Evolutionary conservation across 2,329 filamentous ascomycete genomes (phyloP).

Genomic region (Monosporascus sp.): DNA sequence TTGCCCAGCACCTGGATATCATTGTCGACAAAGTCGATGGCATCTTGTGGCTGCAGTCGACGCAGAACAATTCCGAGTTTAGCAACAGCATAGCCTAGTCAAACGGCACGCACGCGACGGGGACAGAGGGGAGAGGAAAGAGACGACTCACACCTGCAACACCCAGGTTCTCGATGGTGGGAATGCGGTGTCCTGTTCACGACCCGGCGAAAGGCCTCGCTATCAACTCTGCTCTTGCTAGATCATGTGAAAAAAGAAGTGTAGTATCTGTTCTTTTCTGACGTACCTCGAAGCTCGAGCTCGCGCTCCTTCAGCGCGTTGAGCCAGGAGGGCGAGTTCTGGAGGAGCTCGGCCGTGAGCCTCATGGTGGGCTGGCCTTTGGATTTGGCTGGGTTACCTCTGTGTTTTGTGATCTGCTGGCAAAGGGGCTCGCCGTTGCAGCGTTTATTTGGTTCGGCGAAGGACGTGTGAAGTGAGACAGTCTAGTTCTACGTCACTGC

Average conservation of each 20-base stretch:
- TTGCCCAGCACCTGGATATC: slow-evolving; percentile 86
- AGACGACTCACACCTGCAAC: slow-evolving; percentile 71
- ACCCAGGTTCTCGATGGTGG: slow-evolving; percentile 94
- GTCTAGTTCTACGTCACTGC: not conserved
- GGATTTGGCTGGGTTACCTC: not conserved
- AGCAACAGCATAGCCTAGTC: not conserved
- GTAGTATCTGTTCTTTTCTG: slow-evolving; percentile 97
- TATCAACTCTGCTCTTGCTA: slow-evolving; percentile 76
- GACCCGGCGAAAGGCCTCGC: slow-evolving; percentile 46
- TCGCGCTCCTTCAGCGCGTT: slow-evolving; percentile 98
- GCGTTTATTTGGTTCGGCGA: too few relatives aligned
- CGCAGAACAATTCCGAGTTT: not conserved
- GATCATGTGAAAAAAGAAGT: slow-evolving; percentile 48
- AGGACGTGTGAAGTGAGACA: too few relatives aligned
- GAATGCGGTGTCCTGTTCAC: slow-evolving; percentile 91
- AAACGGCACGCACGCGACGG: not conserved
- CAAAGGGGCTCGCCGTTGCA: too few relatives aligned
- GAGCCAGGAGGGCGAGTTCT: slow-evolving; percentile 92
- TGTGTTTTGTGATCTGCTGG: not conserved
- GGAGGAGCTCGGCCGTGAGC: slow-evolving; percentile 92
- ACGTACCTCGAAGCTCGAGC: slow-evolving; percentile 98
- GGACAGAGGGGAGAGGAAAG: slow-evolving; percentile 2
- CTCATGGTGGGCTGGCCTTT: slow-evolving; percentile 59
- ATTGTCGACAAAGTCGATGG: slow-evolving; percentile 98
- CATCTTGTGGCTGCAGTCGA: slow-evolving; percentile 72